These are phyloP conservation scores for Lyophyllum atratum DNA, from an alignment of 768 basidiomycete genomes.

Conservation along the genomic window DNA sequence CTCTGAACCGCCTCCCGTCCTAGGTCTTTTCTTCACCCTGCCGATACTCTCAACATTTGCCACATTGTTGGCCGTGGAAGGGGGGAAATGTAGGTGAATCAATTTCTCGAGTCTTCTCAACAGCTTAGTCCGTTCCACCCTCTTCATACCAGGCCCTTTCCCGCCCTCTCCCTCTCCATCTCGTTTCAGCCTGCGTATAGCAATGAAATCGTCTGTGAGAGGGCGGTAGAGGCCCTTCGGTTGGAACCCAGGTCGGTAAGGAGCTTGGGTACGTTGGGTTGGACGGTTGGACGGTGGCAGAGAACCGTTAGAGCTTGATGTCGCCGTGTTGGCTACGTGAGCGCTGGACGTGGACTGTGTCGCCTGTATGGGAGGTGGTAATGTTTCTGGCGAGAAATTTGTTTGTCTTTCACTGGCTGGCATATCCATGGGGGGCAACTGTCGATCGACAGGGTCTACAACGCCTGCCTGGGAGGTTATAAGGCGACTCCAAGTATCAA, in stretches of 20 bases:
- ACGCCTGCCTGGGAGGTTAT: neutral
- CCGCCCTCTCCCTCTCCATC: conserved; percentile 38
- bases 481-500: neutral
- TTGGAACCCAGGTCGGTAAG: conserved; percentile 92
- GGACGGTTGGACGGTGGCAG: conserved; percentile 1
- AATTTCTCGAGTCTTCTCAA: conserved; percentile 90
- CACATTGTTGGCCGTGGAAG: conserved; percentile 3
- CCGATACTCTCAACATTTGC: neutral
- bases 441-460: neutral
- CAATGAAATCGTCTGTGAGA: conserved; percentile 82
- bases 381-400: neutral
- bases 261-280: conserved; percentile 39
- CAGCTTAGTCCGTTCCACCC: conserved; percentile 81
- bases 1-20: conserved; percentile 14
- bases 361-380: neutral
- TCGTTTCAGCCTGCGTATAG: conserved; percentile 38
- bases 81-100: conserved; percentile 68
- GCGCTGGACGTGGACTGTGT: neutral
- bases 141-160: conserved; percentile 34
- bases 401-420: neutral
- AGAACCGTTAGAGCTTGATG: neutral
- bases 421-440: neutral
- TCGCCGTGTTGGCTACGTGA: neutral
- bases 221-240: conserved; percentile 82
- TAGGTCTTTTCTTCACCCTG: conserved; percentile 9